phyloP scores from a whole-genome alignment of 1,139 yeast species.

The Nakaseomyces bracarensis region DNA sequence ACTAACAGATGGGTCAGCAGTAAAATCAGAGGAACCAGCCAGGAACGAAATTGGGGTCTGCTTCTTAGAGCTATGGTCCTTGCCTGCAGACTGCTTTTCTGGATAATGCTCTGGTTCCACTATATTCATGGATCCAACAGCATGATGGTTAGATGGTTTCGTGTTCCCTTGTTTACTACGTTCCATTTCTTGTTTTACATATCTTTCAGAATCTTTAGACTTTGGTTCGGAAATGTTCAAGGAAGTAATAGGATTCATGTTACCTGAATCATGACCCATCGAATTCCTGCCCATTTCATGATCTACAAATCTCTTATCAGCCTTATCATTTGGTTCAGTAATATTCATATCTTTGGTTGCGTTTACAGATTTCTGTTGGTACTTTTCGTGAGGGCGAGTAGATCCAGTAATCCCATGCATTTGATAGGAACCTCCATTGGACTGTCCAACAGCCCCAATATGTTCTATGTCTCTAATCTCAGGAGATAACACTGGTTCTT shows the following conservation, averaged over 20 bases:
- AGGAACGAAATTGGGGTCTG: neutral
- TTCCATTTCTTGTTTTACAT: neutral
- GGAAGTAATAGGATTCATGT: neutral
- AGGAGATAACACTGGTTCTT: neutral
- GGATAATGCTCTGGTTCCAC: neutral
- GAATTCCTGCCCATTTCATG: neutral
- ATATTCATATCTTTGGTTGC: neutral
- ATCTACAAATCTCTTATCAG: neutral
- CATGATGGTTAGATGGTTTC: neutral
- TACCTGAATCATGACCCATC: neutral
- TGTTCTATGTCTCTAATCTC: neutral
- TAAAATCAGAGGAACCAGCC: neutral
- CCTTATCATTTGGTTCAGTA: neutral
- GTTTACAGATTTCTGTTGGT: neutral
- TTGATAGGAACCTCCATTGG: no score
- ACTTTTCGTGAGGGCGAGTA: no score
- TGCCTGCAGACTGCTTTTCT: neutral
- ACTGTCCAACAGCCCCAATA: neutral
- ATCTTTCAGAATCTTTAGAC: neutral
- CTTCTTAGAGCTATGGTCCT: neutral
- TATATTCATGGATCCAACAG: neutral
- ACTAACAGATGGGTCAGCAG: neutral
- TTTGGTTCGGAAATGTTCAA: slow-evolving; percentile 3
- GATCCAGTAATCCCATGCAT: no score
- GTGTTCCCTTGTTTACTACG: neutral